Conservation (phyloP, 768 basidiomycete genomes). For the Naganishia friedmannii region DNA sequence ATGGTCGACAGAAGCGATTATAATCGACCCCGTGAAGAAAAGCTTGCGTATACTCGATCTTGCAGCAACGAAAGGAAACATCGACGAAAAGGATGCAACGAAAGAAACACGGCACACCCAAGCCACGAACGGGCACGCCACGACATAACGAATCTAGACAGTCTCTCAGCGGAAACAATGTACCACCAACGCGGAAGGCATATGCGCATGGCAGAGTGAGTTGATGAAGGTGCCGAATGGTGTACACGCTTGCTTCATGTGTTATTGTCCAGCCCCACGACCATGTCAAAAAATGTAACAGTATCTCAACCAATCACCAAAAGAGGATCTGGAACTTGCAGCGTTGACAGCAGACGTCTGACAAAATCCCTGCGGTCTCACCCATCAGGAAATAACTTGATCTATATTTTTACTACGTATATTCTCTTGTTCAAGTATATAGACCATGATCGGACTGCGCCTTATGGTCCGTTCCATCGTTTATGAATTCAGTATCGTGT, state of each 20-base stretch:
- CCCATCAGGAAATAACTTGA: constrained; percentile 9
- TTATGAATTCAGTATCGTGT: neutral
- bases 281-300: neutral
- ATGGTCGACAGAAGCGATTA: constrained; percentile 11
- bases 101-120: neutral
- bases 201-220: neutral
- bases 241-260: neutral
- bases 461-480: neutral
- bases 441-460: neutral
- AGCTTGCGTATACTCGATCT: constrained; percentile 6
- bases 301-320: neutral
- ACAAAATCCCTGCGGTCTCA: neutral
- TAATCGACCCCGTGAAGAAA: constrained; percentile 4
- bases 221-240: neutral
- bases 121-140: neutral
- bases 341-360: neutral
- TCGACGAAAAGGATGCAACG: neutral
- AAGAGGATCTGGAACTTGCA: neutral
- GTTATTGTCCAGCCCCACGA: neutral
- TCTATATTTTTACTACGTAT: constrained; percentile 21
- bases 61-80: constrained; percentile 1
- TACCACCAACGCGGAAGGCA: neutral
- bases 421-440: constrained; percentile 8
- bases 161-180: neutral
- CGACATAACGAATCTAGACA: neutral